Percentiles rank a stretch among this genome's conserved stretches.
Evolutionary conservation across 139 green algal genomes (phyloP).

Genomic region (Volvox reticuliferus): DNA sequence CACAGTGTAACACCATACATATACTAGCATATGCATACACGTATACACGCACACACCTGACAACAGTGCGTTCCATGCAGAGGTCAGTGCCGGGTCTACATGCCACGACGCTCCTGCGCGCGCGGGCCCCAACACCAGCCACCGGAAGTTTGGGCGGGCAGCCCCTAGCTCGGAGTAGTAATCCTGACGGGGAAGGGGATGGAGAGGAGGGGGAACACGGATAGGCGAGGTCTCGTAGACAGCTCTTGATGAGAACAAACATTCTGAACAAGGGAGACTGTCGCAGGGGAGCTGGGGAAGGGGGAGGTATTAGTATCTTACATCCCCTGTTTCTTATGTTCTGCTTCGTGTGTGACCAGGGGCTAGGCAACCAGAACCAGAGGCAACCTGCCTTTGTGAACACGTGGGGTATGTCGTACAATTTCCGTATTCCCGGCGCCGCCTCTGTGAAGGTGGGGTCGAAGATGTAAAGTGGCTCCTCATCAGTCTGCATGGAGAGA

Average conservation of each 20-base stretch:
- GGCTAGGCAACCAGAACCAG: too few species aligned
- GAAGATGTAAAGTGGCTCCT: conserved; percentile 89
- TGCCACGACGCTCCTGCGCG: conserved; percentile 82
- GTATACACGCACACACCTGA: conserved; percentile 54
- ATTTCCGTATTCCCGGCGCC: conserved; percentile 1
- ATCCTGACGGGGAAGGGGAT: background rate
- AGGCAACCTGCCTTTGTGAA: conserved; percentile 26
- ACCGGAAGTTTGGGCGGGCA: conserved; percentile 66
- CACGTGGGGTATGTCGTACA: conserved; percentile 41
- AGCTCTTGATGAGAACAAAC: conserved; percentile 35
- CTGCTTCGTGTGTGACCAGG: too few species aligned
- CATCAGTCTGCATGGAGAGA: conserved; percentile 56
- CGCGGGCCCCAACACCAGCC: conserved; percentile 92
- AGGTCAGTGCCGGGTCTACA: conserved; percentile 90
- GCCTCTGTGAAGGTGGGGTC: conserved; percentile 73
- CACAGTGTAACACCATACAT: too few species aligned
- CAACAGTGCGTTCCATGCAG: conserved; percentile 96
- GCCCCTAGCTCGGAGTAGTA: background rate
- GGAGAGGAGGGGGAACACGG: background rate
- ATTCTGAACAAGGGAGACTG: too few species aligned
- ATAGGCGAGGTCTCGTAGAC: background rate
- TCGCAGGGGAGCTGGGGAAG: too few species aligned
- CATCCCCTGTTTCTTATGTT: too few species aligned
- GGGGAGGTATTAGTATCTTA: too few species aligned
- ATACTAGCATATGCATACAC: too few species aligned